These are phyloP conservation scores for Vaccinium darrowii DNA, from an alignment of 148 eudicot genomes.

Conservation along the genomic window DNA sequence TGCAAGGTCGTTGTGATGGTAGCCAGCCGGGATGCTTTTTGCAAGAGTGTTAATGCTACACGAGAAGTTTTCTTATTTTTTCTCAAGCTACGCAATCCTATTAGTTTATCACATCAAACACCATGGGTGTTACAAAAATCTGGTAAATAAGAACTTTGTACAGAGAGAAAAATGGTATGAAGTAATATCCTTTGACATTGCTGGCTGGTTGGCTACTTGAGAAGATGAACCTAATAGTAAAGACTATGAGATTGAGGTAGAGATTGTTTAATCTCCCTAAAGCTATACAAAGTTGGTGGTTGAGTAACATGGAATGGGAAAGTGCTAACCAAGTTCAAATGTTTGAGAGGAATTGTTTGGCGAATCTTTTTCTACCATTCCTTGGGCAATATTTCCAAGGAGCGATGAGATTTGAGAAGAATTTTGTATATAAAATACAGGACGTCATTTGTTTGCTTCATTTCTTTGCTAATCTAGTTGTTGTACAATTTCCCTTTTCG, in stretches of 20 bases:
- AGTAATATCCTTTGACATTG: not conserved
- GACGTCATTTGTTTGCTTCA: too few relatives aligned
- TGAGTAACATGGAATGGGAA: not conserved
- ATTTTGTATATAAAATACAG: too few relatives aligned
- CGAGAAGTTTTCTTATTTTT: too few relatives aligned
- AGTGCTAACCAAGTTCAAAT: not conserved
- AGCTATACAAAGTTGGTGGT: not conserved
- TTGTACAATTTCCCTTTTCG: too few relatives aligned
- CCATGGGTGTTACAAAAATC: not conserved
- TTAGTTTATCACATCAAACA: not conserved
- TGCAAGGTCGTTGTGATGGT: not conserved
- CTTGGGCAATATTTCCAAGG: not conserved
- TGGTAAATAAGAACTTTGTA: not conserved
- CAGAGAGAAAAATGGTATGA: not conserved
- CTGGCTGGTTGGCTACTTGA: not conserved
- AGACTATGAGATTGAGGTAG: not conserved
- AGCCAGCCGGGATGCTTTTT: not conserved
- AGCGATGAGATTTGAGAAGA: too few relatives aligned
- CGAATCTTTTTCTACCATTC: not conserved
- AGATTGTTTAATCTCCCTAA: not conserved
- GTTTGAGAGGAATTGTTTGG: not conserved
- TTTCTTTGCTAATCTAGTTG: too few relatives aligned
- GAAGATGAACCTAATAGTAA: not conserved
- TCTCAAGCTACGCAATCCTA: not conserved
- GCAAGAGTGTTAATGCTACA: too few relatives aligned